Evolutionary conservation across 2,329 filamentous ascomycete species (phyloP), one percentile per base, ranked within the genome.

Genomic region (Pestalotiopsis sp.): DNA sequence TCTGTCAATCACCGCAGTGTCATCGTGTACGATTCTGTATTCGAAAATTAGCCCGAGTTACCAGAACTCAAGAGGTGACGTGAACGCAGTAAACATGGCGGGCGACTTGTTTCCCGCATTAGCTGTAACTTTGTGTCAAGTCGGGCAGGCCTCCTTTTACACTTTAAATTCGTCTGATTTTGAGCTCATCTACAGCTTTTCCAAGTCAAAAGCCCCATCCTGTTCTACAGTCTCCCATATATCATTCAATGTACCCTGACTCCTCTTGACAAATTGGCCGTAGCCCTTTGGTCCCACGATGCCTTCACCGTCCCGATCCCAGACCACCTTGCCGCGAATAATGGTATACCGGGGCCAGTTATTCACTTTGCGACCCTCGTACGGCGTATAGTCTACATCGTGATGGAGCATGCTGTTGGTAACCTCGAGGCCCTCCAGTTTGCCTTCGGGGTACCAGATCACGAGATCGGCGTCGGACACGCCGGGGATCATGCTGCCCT

Each of bases 281-380:
- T 71, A 72, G 12, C 65, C 59, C 69, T 73, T 73, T 4, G 70
- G 61, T 1, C 85, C 86, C 11, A 86, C 72, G 52, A 87, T 60
- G 0, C 87, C 87, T 1, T 80, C 85, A n/a, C 81, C 78, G 14
- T 87, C 85, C 49, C 82, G 81, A 71, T 87, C 86, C 87, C 86
- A 91, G 1, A 90, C 85, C 0, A 91, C 82, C 70, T 85, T 78
- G 0, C 89, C 89, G 67, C 89, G 78, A 57, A 91, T 71, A 7
- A 91, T 80, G 0, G 88, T 90, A 73, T 86, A 90, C 23, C 89
- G 81, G 12, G 89, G 89, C 89, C 89, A 91, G 68, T 91, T 87
- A 36, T 81, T 82, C 56, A 91, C 73, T n/a, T 74, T 78, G 63
- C 81, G 82, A 0, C 88, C 88, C 74, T 91, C 88, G 72, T 86